Evolutionary conservation across 352 stramenopile species (phyloP), one percentile per base, ranked within the genome.

Genomic region (Globisporangium solare): DNA sequence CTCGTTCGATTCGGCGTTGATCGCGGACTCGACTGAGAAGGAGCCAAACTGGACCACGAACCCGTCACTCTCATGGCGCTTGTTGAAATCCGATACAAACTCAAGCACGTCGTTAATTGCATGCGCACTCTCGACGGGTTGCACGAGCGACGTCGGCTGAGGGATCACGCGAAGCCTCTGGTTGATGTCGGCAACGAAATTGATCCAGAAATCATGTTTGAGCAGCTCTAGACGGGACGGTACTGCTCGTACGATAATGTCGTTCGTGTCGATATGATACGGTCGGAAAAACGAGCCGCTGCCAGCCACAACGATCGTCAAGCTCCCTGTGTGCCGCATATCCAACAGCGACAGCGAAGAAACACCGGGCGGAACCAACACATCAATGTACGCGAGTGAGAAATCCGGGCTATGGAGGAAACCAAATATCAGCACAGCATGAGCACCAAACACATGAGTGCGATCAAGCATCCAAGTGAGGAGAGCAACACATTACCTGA

Each of bases 251-350:
- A 95, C 74, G 37, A 89, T 67, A 13, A 88, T 81, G 48, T 95
- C 85, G 62, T 93, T 95, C 18, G 83, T 90, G 56, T 95, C 85
- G 1, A 95, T 64, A 50, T 91, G 69, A 48, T 83, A 93, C 39
- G 85, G 85, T 8, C 78, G 71, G 45, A 90, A 90, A 59, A 93
- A 93, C 4, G 85, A 91, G 0, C 85, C 85, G 61, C 71, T 89
- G 6, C 85, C 85, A 43, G 74, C 76, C 7, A 90, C 77, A 6
- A 87, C 76, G 39, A 90, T 68, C 8, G 83, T 73, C 20, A 83
- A 22, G 20, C 41, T 51, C 1, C 41, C 32, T 21, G 35, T 42
- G 6, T 54, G 55, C 14, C 48, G 54, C 1, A 35, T 37, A 45
- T 67, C 54, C 31, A 67, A 21, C 1, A 74, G 40, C 37, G 60